Conservation (phyloP, 2,329 filamentous ascomycete genomes). For the Fusarium nanum region DNA sequence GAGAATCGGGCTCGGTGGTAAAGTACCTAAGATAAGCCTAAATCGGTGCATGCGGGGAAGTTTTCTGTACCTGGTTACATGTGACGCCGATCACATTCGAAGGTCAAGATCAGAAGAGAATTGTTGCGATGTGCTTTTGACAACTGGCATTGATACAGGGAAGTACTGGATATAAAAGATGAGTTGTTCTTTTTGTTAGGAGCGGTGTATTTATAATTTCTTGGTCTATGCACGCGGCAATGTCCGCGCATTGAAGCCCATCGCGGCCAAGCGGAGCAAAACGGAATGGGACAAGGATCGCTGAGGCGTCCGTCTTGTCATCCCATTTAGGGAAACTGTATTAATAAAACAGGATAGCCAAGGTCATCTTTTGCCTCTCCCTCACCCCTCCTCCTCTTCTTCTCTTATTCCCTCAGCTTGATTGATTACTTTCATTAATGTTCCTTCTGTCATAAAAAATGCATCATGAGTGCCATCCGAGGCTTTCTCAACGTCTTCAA, state of each 20-base stretch:
- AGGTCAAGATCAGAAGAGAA: background rate
- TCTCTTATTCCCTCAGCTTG: too few relatives aligned
- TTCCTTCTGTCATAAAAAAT: conserved; percentile 20
- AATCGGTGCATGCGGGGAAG: conserved; percentile 1
- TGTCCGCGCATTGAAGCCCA: conserved; percentile 18
- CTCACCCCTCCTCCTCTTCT: too few relatives aligned
- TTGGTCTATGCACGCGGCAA: conserved; percentile 25
- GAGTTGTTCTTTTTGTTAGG: conserved; percentile 5
- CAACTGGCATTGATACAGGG: background rate
- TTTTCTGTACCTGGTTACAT: conserved; percentile 11
- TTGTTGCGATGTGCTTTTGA: background rate
- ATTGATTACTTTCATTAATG: background rate
- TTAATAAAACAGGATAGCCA: conserved; percentile 20
- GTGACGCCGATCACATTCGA: conserved; percentile 13
- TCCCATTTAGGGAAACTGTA: conserved; percentile 8
- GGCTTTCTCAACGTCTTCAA: conserved; percentile 29
- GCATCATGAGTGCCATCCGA: conserved; percentile 34
- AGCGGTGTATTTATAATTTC: background rate
- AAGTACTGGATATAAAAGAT: background rate
- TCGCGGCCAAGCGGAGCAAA: conserved; percentile 28
- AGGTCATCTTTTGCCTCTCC: background rate
- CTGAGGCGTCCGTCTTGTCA: conserved; percentile 14
- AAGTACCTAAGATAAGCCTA: background rate
- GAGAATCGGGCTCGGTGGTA: conserved; percentile 40
- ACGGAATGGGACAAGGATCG: conserved; percentile 24